A percentile compares a stretch with the other conserved stretches of the same genome.
Conservation (phyloP, 495 filamentous ascomycete genomes). For the Aspergillus cavernicola region DNA sequence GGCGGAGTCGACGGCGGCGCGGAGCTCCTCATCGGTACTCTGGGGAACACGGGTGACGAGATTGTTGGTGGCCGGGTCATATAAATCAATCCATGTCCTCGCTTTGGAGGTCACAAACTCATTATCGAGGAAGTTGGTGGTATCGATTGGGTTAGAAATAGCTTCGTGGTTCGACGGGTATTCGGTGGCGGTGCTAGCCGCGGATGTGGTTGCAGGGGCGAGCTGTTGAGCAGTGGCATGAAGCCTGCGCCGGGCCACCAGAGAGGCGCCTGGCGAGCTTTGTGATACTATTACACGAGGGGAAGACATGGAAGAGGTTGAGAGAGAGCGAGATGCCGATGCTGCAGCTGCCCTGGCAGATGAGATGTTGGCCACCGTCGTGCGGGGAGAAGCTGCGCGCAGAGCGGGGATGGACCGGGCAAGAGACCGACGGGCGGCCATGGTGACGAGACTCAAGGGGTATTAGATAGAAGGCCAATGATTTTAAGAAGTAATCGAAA, state of each 20-base stretch:
- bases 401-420: slow-evolving; percentile 43
- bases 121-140: slow-evolving; percentile 90
- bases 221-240: slow-evolving; percentile 62
- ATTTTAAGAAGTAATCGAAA: no score
- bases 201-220: slow-evolving; percentile 48
- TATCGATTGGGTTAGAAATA: slow-evolving; percentile 71
- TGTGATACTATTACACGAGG: slow-evolving; percentile 23
- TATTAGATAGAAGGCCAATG: background rate
- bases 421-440: slow-evolving; percentile 46
- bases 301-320: slow-evolving; percentile 18
- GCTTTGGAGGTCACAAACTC: slow-evolving; percentile 74
- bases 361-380: slow-evolving; percentile 23
- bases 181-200: slow-evolving; percentile 57
- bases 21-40: slow-evolving; percentile 84
- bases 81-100: slow-evolving; percentile 76
- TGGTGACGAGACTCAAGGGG: slow-evolving; percentile 18
- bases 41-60: slow-evolving; percentile 97
- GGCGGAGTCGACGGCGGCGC: slow-evolving; percentile 82
- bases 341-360: slow-evolving; percentile 23
- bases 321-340: slow-evolving; percentile 28
- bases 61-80: slow-evolving; percentile 97
- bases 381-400: slow-evolving; percentile 43
- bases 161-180: slow-evolving; percentile 82
- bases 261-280: slow-evolving; percentile 18
- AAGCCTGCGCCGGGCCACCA: slow-evolving; percentile 37